Percentiles rank a stretch among this genome's conserved stretches.
phyloP scores from a whole-genome alignment of 2,329 filamentous ascomycete genomes.

The Tolypocladium nubicola region DNA sequence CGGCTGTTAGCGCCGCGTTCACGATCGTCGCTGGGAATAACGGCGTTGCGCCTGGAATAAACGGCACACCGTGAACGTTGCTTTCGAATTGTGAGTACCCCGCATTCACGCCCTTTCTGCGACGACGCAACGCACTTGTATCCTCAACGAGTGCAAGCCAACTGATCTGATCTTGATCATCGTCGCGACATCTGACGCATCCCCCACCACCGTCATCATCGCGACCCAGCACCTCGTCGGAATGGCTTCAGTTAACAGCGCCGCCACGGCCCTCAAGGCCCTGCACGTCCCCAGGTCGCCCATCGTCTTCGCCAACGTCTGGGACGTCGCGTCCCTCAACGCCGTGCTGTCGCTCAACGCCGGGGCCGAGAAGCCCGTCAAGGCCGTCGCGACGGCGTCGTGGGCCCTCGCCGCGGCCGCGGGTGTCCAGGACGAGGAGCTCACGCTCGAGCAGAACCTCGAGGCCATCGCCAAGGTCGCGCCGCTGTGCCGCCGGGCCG shows the following conservation, averaged over 20 bases:
- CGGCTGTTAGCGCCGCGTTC: not conserved
- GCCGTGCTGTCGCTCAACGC: constrained; percentile 31
- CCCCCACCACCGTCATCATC: not conserved
- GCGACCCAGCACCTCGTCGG: not conserved
- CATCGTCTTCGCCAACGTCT: constrained; percentile 44
- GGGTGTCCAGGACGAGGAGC: constrained; percentile 33
- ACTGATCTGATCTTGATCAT: too few species aligned
- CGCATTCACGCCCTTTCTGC: not conserved
- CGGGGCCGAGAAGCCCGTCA: constrained; percentile 21
- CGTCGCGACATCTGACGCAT: not conserved
- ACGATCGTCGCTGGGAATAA: not conserved
- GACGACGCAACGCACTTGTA: not conserved
- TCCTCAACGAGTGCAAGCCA: not conserved
- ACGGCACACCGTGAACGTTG: not conserved
- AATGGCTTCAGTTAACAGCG: constrained; percentile 10
- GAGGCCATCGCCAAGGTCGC: constrained; percentile 33
- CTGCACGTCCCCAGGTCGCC: constrained; percentile 42
- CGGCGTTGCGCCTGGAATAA: not conserved
- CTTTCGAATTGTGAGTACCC: not conserved
- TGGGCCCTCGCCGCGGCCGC: constrained; percentile 37
- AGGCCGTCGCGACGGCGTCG: constrained; percentile 37
- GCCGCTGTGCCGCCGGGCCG: constrained; percentile 24
- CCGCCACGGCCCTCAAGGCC: constrained; percentile 24
- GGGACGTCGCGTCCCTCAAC: constrained; percentile 38
- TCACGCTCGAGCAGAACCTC: constrained; percentile 41